Evolutionary conservation across 2,329 filamentous ascomycete genomes (phyloP).

Genomic region (Tolypocladium amazonense): DNA sequence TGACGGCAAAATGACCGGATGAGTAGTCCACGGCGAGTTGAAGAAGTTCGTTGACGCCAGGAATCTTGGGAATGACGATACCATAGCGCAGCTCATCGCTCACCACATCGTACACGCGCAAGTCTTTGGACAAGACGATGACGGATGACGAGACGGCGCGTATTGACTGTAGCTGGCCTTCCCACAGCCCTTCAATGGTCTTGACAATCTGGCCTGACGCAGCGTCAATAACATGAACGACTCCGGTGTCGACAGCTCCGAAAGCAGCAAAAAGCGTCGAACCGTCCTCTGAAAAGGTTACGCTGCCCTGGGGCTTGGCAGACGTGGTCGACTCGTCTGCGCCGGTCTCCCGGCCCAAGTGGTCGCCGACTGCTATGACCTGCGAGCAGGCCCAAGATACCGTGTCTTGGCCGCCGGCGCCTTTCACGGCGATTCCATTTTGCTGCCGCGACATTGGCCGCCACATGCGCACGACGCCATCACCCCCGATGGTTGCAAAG

Average conservation of each 20-base stretch:
- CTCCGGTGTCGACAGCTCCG: conserved; percentile 42
- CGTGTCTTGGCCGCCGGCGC: conserved; percentile 44
- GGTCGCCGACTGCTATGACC: conserved; percentile 41
- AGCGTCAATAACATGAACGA: conserved; percentile 69
- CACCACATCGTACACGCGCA: conserved; percentile 79
- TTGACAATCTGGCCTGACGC: conserved; percentile 55
- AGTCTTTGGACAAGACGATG: conserved; percentile 60
- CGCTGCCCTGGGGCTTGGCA: conserved; percentile 44
- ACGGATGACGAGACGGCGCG: conserved; percentile 64
- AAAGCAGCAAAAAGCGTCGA: conserved; percentile 67
- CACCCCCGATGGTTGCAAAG: conserved; percentile 79
- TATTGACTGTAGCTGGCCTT: conserved; percentile 54
- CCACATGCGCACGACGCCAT: conserved; percentile 74
- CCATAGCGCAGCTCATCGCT: conserved; percentile 62
- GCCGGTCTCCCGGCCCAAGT: conserved; percentile 30
- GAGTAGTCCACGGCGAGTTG: conserved; percentile 62
- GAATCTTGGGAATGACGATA: conserved; percentile 39
- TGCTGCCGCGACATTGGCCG: conserved; percentile 58
- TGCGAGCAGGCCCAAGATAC: conserved; percentile 66
- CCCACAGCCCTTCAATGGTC: conserved; percentile 57
- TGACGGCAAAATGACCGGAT: conserved; percentile 56
- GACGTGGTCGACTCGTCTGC: conserved; percentile 14
- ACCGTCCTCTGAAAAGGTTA: conserved; percentile 76
- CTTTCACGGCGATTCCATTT: conserved; percentile 55
- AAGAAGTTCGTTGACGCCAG: conserved; percentile 33